Conservation (phyloP, 2,329 filamentous ascomycete species). For the Allantophomopsis cytisporea region DNA sequence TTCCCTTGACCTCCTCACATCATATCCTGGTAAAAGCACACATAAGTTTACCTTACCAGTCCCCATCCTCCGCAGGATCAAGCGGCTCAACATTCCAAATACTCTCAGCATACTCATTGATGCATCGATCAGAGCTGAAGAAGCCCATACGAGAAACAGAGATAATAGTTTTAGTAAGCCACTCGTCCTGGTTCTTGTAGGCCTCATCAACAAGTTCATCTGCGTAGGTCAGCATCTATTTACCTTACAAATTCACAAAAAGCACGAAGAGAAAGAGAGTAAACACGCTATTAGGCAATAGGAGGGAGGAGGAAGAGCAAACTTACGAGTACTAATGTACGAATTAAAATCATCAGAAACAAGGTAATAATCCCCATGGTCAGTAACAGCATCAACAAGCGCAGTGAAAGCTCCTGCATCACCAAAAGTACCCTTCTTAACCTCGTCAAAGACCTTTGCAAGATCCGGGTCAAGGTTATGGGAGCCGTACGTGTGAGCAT, state of each 20-base stretch:
- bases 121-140: slow-evolving; percentile 90
- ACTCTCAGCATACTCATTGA: slow-evolving; percentile 90
- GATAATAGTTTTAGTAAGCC: slow-evolving; percentile 80
- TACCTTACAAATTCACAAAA: too few relatives aligned
- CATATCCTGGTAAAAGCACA: too few relatives aligned
- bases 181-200: slow-evolving; percentile 84
- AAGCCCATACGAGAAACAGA: slow-evolving; percentile 93
- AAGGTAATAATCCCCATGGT: slow-evolving; percentile 95
- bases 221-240: too few relatives aligned
- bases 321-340: slow-evolving; percentile 65
- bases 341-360: slow-evolving; percentile 96
- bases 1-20: too few relatives aligned
- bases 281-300: too few relatives aligned
- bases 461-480: slow-evolving; percentile 69
- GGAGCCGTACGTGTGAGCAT: slow-evolving; percentile 72
- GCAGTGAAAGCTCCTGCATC: slow-evolving; percentile 67
- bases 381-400: slow-evolving; percentile 70
- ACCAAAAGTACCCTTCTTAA: slow-evolving; percentile 71
- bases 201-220: slow-evolving; percentile 78
- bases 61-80: slow-evolving; percentile 6
- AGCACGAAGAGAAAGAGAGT: too few relatives aligned
- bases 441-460: slow-evolving; percentile 68
- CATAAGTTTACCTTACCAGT: too few relatives aligned
- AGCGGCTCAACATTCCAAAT: slow-evolving; percentile 93
- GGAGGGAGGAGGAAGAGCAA: too few relatives aligned